Base-by-base conservation (phyloP, 208 protist species). In the Leishmania arabica region DNA sequence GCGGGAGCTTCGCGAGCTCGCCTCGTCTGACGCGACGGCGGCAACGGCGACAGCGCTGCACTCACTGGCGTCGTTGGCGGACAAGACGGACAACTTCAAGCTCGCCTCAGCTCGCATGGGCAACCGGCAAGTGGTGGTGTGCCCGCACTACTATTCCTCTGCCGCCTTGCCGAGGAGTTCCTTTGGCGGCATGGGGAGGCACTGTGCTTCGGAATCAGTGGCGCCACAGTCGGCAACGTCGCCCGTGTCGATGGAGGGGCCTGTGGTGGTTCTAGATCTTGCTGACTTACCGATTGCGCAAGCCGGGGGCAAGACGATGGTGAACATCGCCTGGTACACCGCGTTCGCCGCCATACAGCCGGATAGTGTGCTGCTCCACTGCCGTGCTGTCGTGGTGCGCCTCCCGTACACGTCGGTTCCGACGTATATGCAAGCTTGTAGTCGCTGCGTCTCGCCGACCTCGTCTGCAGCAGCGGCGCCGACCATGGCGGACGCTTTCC, bases 261-360 rank as follows among this genome's bases (percentile, higher is more conserved):
- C 79, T 2, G 75, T 95, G 42, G 49, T 93, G 17, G 91, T 96
- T 54, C 47, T 96, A 27, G 93, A 96, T 71, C 76, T 96, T 13
- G 79, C 76, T 49, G 79, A 80, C 66, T 27, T 96, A 19, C 77
- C 84, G 0, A 49, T 83, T 24, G 79, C 51, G n/a, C 76, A 75
- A 34, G 88, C 84, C 27, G 79, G 81, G 24, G 78, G 72, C 19
- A 76, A 82, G 62, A 65, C 84, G 5, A 84, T 82, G 34, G 79
- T 79, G 45, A 78, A 89, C 54, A 45, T 95, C 13, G 93, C 93
- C n/a, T 97, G 93, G 92, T 65, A 82, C 73, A 79, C 77, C 15
- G 90, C 90, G 13, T 95, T 91, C 72, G 86, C 90, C 0, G 86
- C 88, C 6, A 78, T 95, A 75, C 84, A 89, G 77, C 75, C 78